A percentile compares a stretch with the other conserved stretches of the same genome.
Evolutionary conservation across 1,284 basidiomycete species (phyloP).

Genomic region (Tilletia horrida): DNA sequence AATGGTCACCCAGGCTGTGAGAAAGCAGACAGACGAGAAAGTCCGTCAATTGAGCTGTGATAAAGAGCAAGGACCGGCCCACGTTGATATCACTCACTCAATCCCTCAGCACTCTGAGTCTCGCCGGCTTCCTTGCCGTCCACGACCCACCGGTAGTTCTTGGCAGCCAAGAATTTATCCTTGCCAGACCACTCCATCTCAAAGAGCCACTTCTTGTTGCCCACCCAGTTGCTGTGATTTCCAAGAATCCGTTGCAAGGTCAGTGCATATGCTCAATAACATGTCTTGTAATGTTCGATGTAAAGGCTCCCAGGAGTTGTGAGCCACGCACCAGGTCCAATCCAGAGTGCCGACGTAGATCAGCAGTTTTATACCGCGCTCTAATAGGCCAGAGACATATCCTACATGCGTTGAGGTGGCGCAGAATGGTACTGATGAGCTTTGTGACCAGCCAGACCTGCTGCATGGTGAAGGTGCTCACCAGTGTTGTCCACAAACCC

Average conservation of each 20-base stretch:
- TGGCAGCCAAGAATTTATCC: slow-evolving; percentile 1
- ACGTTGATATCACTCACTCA: slow-evolving; percentile 25
- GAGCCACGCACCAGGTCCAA: slow-evolving; percentile 40
- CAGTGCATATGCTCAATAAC: background rate
- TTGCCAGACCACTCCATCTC: slow-evolving; percentile 14
- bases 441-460: background rate
- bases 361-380: slow-evolving; percentile 69
- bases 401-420: background rate
- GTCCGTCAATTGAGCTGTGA: slow-evolving; percentile 18
- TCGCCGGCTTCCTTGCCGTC: slow-evolving; percentile 16
- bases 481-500: slow-evolving; percentile 29
- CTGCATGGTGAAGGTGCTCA: background rate
- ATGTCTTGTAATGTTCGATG: background rate
- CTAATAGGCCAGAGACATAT: slow-evolving; percentile 70
- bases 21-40: background rate
- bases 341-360: slow-evolving; percentile 65
- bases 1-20: slow-evolving; percentile 35
- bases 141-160: background rate
- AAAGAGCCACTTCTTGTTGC: slow-evolving; percentile 8
- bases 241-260: slow-evolving; percentile 14
- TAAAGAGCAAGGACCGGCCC: background rate
- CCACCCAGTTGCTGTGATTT: slow-evolving; percentile 40
- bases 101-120: slow-evolving; percentile 1
- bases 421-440: background rate
- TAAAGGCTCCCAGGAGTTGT: background rate